phyloP scores from a whole-genome alignment of 2,329 filamentous ascomycete genomes.

The Elsinoe fawcettii region DNA sequence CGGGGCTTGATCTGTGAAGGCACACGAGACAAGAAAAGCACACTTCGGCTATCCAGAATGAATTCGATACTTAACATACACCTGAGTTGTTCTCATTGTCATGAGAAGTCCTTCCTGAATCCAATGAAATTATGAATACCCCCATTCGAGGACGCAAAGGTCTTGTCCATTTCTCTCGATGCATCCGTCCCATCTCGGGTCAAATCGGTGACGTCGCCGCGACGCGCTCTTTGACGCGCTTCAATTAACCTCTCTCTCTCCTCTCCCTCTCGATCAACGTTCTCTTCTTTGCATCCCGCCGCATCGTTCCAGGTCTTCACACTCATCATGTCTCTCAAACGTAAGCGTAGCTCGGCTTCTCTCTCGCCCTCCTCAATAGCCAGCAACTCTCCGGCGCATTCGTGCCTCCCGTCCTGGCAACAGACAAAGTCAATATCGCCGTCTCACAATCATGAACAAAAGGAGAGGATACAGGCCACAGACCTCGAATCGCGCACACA shows the following conservation, averaged over 20 bases:
- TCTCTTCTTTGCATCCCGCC: background rate
- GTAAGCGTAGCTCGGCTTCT: conserved; percentile 47
- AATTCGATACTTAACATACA: no score
- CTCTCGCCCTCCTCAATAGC: conserved; percentile 27
- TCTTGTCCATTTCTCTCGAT: background rate
- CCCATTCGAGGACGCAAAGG: no score
- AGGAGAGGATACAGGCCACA: conserved; percentile 20
- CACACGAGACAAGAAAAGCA: background rate
- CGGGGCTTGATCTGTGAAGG: background rate
- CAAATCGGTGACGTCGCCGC: background rate
- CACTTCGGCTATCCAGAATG: background rate
- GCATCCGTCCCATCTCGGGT: background rate
- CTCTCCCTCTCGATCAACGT: background rate
- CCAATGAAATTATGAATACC: no score
- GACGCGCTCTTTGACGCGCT: background rate
- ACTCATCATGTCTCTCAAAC: conserved; percentile 48
- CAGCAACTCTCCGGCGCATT: conserved; percentile 21
- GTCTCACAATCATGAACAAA: conserved; percentile 24
- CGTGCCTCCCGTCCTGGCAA: background rate
- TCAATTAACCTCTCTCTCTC: background rate
- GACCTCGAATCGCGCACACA: conserved; percentile 50
- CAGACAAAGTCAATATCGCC: background rate
- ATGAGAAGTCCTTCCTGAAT: no score
- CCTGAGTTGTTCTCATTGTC: no score
- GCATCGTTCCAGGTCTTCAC: background rate